These are phyloP conservation scores for Glebionis coronaria DNA, from an alignment of 129 eudicot genomes.

Conservation along the genomic window DNA sequence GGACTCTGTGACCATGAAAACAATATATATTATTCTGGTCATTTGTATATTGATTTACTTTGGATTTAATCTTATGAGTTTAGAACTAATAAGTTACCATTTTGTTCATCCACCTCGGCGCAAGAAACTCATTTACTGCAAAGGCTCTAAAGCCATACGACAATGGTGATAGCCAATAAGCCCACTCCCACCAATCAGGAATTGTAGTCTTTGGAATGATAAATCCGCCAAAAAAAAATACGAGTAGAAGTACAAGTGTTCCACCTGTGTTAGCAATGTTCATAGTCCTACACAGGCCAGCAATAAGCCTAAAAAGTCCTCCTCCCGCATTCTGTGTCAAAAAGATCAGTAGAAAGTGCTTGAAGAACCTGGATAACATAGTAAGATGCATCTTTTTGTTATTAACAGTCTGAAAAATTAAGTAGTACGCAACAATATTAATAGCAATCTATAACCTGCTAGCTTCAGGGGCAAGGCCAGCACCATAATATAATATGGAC, in stretches of 20 bases:
- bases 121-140: constrained; percentile 43
- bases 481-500: constrained; percentile 54
- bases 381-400: background rate
- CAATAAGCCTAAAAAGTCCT: constrained; percentile 62
- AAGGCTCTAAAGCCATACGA: constrained; percentile 43
- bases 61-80: background rate
- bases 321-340: constrained; percentile 72
- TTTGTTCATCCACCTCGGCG: constrained; percentile 53
- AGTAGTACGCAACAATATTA: background rate
- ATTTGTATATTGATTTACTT: background rate
- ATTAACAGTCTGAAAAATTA: background rate
- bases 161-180: constrained; percentile 48
- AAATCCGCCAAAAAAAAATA: constrained; percentile 76
- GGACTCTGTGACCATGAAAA: constrained; percentile 32
- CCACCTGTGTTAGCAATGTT: constrained; percentile 74
- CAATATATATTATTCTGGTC: background rate
- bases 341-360: constrained; percentile 61
- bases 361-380: constrained; percentile 61
- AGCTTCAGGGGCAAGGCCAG: constrained; percentile 82
- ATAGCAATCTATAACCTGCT: constrained; percentile 52
- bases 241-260: constrained; percentile 49
- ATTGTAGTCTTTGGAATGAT: constrained; percentile 60
- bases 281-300: constrained; percentile 69
- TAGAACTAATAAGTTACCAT: constrained; percentile 22
- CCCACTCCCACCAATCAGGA: constrained; percentile 50